Evolutionary conservation across 345 rosid genomes (phyloP).

Genomic region (Euclidium syriacum): DNA sequence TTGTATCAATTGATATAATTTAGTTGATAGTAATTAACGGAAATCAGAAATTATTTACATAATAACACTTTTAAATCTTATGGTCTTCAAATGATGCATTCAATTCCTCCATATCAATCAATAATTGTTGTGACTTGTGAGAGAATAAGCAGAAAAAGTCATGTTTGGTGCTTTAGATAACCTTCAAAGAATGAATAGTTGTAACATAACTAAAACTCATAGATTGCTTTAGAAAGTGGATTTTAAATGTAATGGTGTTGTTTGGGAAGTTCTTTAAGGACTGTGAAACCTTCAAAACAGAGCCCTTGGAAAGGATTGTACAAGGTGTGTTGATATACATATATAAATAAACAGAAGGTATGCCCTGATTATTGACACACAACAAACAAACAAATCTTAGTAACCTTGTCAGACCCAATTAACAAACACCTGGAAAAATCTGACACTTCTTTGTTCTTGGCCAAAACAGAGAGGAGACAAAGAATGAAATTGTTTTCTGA

Average conservation of each 20-base stretch:
- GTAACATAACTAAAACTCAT: too few species aligned
- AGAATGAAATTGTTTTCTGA: slow-evolving; percentile 11
- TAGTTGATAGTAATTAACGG: too few species aligned
- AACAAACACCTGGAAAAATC: slow-evolving; percentile 21
- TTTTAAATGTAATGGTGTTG: slow-evolving; percentile 52
- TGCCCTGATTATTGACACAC: slow-evolving; percentile 21
- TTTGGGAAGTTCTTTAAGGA: slow-evolving; percentile 38
- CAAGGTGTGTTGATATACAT: slow-evolving; percentile 17
- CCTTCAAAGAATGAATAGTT: too few species aligned
- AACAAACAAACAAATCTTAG: slow-evolving; percentile 30
- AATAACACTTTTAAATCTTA: too few species aligned
- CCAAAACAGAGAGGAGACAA: slow-evolving; percentile 20
- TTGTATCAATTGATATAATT: too few species aligned
- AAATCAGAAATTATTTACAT: too few species aligned
- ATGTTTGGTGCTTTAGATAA: slow-evolving; percentile 52
- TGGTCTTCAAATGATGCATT: too few species aligned
- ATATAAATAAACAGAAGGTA: slow-evolving; percentile 1
- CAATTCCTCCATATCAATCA: slow-evolving; percentile 45
- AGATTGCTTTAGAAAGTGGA: slow-evolving; percentile 55
- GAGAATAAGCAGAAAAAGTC: slow-evolving; percentile 55
- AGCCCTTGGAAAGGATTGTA: slow-evolving; percentile 43
- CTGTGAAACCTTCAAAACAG: slow-evolving; percentile 32
- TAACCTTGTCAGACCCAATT: slow-evolving; percentile 7
- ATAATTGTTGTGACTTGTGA: slow-evolving; percentile 52
- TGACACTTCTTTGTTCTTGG: slow-evolving; percentile 19